phyloP scores from a whole-genome alignment of 805 yeast genomes.

The Saturnispora galanensis region DNA sequence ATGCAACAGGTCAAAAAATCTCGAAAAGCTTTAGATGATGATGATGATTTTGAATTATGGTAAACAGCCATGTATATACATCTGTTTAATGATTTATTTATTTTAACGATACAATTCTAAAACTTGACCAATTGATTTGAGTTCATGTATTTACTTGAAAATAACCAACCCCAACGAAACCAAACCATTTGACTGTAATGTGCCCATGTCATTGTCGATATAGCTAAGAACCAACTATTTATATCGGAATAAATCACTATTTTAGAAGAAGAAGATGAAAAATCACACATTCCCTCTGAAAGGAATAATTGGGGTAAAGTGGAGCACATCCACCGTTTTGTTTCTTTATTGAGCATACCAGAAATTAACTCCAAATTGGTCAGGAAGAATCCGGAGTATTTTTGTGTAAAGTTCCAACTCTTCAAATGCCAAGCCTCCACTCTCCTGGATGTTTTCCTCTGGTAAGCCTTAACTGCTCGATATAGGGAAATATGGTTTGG shows the following conservation, averaged over 20 bases:
- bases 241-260: constrained; percentile 32
- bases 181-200: constrained; percentile 90
- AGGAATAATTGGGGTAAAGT: neutral
- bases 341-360: neutral
- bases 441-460: constrained; percentile 11
- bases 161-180: constrained; percentile 87
- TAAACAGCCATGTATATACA: constrained; percentile 5
- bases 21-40: constrained; percentile 16
- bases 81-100: neutral
- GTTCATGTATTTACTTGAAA: constrained; percentile 65
- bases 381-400: constrained; percentile 39
- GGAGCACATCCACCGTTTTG: neutral
- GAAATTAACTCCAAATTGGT: constrained; percentile 26
- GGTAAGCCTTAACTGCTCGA: constrained; percentile 36
- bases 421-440: constrained; percentile 21
- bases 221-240: constrained; percentile 31
- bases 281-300: no score
- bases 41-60: constrained; percentile 25
- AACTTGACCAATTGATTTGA: constrained; percentile 50
- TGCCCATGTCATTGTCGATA: constrained; percentile 70
- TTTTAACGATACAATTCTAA: neutral
- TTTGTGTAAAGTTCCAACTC: constrained; percentile 29
- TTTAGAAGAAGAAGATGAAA: no score
- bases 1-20: constrained; percentile 11
- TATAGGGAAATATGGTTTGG: constrained; percentile 70